Evolutionary conservation across 768 basidiomycete genomes (phyloP), one percentile per base, ranked within the genome.

Genomic region (Calvatia gigantea): DNA sequence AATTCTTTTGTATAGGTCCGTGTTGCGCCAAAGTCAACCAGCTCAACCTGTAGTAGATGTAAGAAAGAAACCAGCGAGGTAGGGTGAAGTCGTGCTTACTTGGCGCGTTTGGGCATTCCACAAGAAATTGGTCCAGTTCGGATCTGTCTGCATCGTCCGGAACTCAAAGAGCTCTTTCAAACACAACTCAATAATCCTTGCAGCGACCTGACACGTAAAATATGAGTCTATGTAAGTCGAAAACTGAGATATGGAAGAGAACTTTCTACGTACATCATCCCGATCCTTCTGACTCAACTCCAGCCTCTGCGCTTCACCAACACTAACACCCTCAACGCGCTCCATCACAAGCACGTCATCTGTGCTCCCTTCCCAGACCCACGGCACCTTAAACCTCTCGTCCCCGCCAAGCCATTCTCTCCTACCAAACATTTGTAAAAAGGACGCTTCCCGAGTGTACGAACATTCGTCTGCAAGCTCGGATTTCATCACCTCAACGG

Each of bases 91-190:
- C 17, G 1, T 12, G 56, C 65, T 1, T 14, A 87, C 89, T 77
- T 85, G 82, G 39, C 80, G 76, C 1, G 84, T 84, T 2, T 72
- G 57, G 0, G 76, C 62, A 68, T 94, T 89, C 86, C 91, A 98
- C 21, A 99, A 74, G 73, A 99, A 98, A 69, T 98, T 98, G 7
- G 92, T 90, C 91, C 92, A 98, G 64, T 99, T 98, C 2, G 97
- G 97, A 67, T 99, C 96, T 0, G 96, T 99, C 69, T 98, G 97
- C 97, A 99, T 98, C 39, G 88, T 70, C 28, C 90, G 76, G 74
- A 97, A 96, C 57, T 85, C 77, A 68, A 98, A 97, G 6, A 99
- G 81, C 67, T 98, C 97, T 56, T 80, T 83, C 37, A 99, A 73
- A 65, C 94, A 98, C 6, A 99, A 77, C 43, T 91, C 86, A 48